Evolutionary conservation across 2,329 filamentous ascomycete species (phyloP), one percentile per base, ranked within the genome.

Genomic region (Microsporum audouinii): DNA sequence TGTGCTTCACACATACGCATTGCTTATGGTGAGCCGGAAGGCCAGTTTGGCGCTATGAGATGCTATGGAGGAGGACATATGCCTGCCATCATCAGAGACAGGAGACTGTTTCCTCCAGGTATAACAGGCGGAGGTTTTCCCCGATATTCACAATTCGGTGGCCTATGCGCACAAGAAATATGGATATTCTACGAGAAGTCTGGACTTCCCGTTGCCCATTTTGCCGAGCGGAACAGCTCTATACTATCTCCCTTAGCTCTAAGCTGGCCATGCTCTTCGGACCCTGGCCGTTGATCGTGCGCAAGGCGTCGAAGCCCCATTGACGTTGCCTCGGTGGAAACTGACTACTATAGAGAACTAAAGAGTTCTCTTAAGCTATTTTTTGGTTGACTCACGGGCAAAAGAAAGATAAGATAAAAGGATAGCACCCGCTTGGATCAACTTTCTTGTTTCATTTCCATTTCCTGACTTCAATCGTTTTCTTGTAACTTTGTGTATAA

Each of bases 361-460:
- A 17, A 47, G 43, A 47, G 23, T 5, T 17, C 51, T 8, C 17
- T 31, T n/a, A 55, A 34, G 33, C 10, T 12, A 7, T n/a, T 55
- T 34, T 10, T 55, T 55, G 51, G 14, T 55, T 55, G 51, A 55
- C 51, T 55, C 51, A 55, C 51, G 36, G 36, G 31, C 29, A 34
- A 55, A 31, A 55, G 5, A 17, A 36, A 34, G 29, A 36, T 55
- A 55, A 36, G 23, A 17, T 34, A 55, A 55, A 55, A 2, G 29
- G 17, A 2, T 34, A 23, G 51, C 14, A 12, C 51, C 57, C 61
- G 17, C 14, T n/a, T 45, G 53, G 53, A 33, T 38, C 45, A 59
- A 23, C 58, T 61, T 56, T 68, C 64, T 39, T 61, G 61, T 63
- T 34, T 55, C 33, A n/a, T 17, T 38, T 27, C 33, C 33, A 10